Base-by-base conservation (phyloP, 2,329 filamentous ascomycete genomes). In the Colletotrichum magnum region DNA sequence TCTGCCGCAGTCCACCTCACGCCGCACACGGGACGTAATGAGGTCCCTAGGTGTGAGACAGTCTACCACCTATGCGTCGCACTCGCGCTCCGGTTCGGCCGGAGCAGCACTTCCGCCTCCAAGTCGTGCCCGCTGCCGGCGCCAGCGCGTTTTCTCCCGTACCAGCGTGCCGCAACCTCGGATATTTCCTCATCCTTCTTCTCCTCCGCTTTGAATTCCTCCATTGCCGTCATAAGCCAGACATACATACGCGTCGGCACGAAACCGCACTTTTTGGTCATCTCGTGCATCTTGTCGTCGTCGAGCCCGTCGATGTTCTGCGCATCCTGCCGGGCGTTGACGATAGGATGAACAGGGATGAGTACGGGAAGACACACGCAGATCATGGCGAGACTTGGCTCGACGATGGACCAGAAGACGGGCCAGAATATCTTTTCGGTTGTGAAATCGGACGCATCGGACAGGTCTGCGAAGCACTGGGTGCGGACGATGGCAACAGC, bases 401-500 rank as follows among this genome's bases (percentile, higher is more conserved):
- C 73, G 26, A 71, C 57, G 3, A 69, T 60, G 28, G 71, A 74
- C 60, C 75, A 72, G 66, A 77, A 75, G 21, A 68, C 71, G 54
- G 71, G 72, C 62, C 73, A 70, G 13, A 73, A 61, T 70, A 77
- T 72, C 9, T 71, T 74, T 1, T 68, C 58, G 4, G 68, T 73
- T 12, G 79, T 24, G 21, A 24, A 24, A 24, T 24, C 21, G 21
- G 21, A 24, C 21, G 21, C 21, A 24, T 24, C 21, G 21, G 21
- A 24, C 21, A 24, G 21, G 21, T 24, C 21, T 13, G 69, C 61
- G 3, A 77, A 68, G 1, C 64, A 61, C 39, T 67, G 28, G 24
- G 76, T 70, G 9, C 75, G 75, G 60, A 72, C 71, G 13, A 74
- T 59, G 47, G 72, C 72, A 24, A 77, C 65, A 24, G 73, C 69